A percentile compares a stretch with the other conserved stretches of the same genome.
phyloP scores from a whole-genome alignment of 2,329 filamentous ascomycete genomes.

The Sarocladiaceae sp. region DNA sequence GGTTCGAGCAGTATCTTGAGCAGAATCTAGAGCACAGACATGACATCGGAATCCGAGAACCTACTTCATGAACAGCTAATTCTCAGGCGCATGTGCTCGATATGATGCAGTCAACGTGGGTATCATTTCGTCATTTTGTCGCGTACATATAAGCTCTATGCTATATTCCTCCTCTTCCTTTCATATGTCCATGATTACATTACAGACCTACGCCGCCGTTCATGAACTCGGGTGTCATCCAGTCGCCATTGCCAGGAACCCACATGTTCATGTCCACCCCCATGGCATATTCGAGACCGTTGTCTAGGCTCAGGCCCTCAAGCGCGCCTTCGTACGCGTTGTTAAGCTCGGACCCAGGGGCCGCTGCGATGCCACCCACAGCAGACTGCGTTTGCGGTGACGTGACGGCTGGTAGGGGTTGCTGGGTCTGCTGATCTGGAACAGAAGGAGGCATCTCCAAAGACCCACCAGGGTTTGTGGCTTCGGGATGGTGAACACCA shows the following conservation, averaged over 20 bases:
- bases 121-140: conserved; percentile 5
- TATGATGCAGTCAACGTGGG: too few species aligned
- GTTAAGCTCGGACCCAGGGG: conserved; percentile 34
- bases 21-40: too few species aligned
- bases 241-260: conserved; percentile 12
- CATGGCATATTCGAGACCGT: conserved; percentile 35
- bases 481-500: not conserved
- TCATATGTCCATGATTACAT: conserved; percentile 16
- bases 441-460: not conserved
- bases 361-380: conserved; percentile 14
- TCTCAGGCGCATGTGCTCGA: too few species aligned
- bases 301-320: conserved; percentile 39
- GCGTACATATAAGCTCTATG: too few species aligned
- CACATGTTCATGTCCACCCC: conserved; percentile 32
- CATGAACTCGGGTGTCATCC: conserved; percentile 20
- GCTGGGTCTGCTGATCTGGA: not conserved
- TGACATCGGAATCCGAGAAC: too few species aligned
- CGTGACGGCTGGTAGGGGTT: conserved; percentile 13
- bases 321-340: conserved; percentile 44
- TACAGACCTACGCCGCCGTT: conserved; percentile 22
- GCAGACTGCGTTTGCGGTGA: conserved; percentile 20
- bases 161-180: not conserved
- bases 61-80: too few species aligned
- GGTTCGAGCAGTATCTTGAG: too few species aligned
- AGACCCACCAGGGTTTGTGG: not conserved